phyloP scores from a whole-genome alignment of 1,284 basidiomycete genomes.

The Somion occarium region DNA sequence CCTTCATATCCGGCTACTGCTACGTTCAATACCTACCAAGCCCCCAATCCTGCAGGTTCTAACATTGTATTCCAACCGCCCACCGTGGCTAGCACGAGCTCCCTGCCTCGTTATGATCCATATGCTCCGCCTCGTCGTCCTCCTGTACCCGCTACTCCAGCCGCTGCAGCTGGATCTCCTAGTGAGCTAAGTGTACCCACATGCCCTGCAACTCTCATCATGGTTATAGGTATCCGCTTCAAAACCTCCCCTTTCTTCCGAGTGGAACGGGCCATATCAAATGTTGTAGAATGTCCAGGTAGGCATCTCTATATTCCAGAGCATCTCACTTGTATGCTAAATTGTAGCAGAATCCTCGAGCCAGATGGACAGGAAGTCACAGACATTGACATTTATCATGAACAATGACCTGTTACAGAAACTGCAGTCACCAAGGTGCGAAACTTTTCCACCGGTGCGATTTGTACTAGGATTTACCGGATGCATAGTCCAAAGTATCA shows the following conservation, averaged over 20 bases:
- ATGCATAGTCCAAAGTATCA: constrained; percentile 64
- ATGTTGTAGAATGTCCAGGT: constrained; percentile 73
- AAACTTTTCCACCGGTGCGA: neutral
- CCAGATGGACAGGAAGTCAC: constrained; percentile 67
- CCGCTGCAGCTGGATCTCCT: constrained; percentile 28
- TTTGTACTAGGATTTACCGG: neutral
- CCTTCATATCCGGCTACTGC: neutral
- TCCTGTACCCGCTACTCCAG: constrained; percentile 22
- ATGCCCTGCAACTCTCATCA: neutral
- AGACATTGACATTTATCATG: constrained; percentile 57
- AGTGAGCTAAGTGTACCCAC: constrained; percentile 27
- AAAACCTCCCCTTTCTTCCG: constrained; percentile 76
- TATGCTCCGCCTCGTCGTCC: neutral
- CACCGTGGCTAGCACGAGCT: neutral
- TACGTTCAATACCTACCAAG: neutral
- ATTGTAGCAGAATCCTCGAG: constrained; percentile 62
- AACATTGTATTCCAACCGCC: constrained; percentile 12
- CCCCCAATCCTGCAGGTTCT: neutral
- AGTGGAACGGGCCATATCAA: constrained; percentile 60
- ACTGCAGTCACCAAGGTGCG: constrained; percentile 49
- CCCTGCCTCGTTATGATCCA: neutral
- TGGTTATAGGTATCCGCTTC: constrained; percentile 74
- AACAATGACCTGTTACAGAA: constrained; percentile 60
- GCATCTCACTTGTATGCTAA: neutral
- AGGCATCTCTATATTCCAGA: constrained; percentile 11